phyloP scores from a whole-genome alignment of 176 grass and related monocot species.

The Calamus simplicifolius region DNA sequence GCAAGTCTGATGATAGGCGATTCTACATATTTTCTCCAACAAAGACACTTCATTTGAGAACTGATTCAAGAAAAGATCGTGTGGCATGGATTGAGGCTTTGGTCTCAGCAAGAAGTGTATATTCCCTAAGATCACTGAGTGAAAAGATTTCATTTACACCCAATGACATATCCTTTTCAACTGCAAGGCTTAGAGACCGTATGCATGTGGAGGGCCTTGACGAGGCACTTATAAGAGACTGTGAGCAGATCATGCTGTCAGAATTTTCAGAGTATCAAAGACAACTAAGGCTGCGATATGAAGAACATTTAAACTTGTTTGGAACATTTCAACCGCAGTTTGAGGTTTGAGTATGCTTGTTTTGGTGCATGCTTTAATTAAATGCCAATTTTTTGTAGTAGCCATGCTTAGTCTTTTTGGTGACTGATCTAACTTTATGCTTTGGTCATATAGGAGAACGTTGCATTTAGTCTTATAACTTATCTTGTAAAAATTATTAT shows the following conservation, averaged over 20 bases:
- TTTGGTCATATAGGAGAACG: too few relatives aligned
- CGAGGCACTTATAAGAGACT: conserved; percentile 58
- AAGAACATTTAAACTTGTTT: conserved; percentile 56
- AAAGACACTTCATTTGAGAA: conserved; percentile 63
- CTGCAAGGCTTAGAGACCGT: conserved; percentile 39
- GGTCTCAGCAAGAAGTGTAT: conserved; percentile 49
- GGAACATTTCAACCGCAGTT: conserved; percentile 43
- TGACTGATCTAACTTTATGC: not conserved
- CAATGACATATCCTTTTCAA: conserved; percentile 49
- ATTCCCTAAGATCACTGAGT: conserved; percentile 56
- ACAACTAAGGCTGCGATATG: conserved; percentile 40
- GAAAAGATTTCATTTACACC: conserved; percentile 42
- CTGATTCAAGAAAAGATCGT: conserved; percentile 52
- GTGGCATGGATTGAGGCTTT: conserved; percentile 61
- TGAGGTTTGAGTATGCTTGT: conserved; percentile 23
- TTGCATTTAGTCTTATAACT: too few relatives aligned
- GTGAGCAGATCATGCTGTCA: conserved; percentile 58
- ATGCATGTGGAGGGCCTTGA: conserved; percentile 50
- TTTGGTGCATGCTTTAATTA: not conserved
- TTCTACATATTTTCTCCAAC: conserved; percentile 88
- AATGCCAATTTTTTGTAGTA: not conserved
- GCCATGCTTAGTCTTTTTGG: not conserved
- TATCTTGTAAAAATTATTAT: too few relatives aligned
- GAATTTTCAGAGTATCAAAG: conserved; percentile 55
- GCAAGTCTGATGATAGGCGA: conserved; percentile 63